Conservation (phyloP, 345 rosid species). For the Eucalyptus coolabah region DNA sequence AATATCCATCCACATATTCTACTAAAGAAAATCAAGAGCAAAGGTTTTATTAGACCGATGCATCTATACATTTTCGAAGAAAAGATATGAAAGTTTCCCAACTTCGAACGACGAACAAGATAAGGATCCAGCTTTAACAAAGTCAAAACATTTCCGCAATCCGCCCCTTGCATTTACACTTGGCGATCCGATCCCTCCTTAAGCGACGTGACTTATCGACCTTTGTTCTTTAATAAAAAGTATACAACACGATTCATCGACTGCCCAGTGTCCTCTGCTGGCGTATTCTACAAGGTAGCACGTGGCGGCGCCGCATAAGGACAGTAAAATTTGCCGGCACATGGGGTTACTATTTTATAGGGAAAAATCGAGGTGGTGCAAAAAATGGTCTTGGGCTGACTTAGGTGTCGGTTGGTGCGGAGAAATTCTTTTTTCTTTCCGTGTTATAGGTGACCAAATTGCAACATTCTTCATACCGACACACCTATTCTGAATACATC, state of each 20-base stretch:
- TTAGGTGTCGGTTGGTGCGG: neutral
- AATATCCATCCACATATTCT: neutral
- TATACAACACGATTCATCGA: neutral
- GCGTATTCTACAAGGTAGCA: neutral
- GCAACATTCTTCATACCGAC: neutral
- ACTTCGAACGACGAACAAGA: neutral
- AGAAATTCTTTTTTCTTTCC: neutral
- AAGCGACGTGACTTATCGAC: neutral
- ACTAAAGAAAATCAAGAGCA: neutral
- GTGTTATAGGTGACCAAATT: neutral
- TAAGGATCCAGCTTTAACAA: neutral
- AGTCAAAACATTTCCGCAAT: neutral
- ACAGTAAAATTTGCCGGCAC: neutral
- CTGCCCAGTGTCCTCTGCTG: neutral
- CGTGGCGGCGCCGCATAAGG: neutral
- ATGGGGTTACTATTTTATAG: neutral
- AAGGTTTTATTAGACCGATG: neutral
- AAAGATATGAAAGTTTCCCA: neutral
- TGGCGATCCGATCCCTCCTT: neutral
- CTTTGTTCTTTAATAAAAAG: neutral
- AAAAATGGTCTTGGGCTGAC: neutral
- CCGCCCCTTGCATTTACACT: neutral
- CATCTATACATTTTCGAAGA: neutral
- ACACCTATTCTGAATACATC: neutral
- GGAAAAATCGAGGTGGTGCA: neutral